Percentiles rank a stretch among this genome's conserved stretches.
Evolutionary conservation across 2,329 filamentous ascomycete species (phyloP).

Genomic region (Botrytis deweyae): DNA sequence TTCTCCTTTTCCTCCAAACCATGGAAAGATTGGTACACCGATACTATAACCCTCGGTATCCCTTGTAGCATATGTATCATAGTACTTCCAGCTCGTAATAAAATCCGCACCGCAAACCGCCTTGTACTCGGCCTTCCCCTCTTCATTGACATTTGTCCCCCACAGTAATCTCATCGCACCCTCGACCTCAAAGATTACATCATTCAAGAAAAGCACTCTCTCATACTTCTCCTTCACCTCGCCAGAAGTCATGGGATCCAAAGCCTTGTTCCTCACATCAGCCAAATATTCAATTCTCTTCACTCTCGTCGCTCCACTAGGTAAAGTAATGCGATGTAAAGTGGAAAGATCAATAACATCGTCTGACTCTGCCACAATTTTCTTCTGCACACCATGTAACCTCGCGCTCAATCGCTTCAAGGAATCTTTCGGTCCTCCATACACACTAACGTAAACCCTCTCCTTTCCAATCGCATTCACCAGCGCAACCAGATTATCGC

Average conservation of each 20-base stretch:
- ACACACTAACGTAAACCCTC: constrained; percentile 71
- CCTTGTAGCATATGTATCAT: constrained; percentile 72
- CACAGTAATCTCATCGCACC: constrained; percentile 62
- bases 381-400: constrained; percentile 47
- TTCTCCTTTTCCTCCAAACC: constrained; percentile 56
- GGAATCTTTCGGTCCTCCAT: constrained; percentile 59
- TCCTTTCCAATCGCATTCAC: constrained; percentile 64
- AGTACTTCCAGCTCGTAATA: constrained; percentile 64
- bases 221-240: constrained; percentile 47
- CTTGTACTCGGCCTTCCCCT: constrained; percentile 57
- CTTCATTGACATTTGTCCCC: constrained; percentile 53
- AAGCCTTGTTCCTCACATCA: constrained; percentile 68
- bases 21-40: constrained; percentile 66
- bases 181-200: constrained; percentile 54
- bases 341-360: constrained; percentile 50
- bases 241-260: constrained; percentile 58
- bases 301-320: constrained; percentile 60
- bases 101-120: constrained; percentile 73
- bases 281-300: constrained; percentile 75
- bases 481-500: constrained; percentile 56
- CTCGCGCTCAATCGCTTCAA: constrained; percentile 52
- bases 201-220: constrained; percentile 65
- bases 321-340: constrained; percentile 60
- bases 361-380: constrained; percentile 54
- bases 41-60: constrained; percentile 63